Base-by-base conservation (phyloP, 2,329 filamentous ascomycete species). In the Pyrenochaeta sp. region DNA sequence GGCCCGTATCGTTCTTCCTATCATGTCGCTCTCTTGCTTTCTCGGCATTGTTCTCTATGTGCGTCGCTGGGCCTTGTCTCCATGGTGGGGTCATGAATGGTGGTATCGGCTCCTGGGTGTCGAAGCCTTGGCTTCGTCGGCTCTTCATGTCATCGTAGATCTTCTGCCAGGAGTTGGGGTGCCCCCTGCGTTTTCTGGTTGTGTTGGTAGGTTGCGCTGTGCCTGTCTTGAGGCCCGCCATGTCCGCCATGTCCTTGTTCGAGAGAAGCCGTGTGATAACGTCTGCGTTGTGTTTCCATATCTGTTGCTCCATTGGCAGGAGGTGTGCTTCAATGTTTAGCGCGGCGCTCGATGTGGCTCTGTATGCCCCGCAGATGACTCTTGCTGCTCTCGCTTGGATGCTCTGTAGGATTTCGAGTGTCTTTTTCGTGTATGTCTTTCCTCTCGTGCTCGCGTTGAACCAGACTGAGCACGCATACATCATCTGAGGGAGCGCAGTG, bases 381-480 rank as follows among this genome's bases (percentile, higher is more conserved):
- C 60, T 54, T 27, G 49, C 54, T 43, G 52, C 64, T 54, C 58
- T 61, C 51, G 49, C 51, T 51, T 69, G 55, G 37, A 67, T 62
- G 37, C 51, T 50, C 45, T 57, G 44, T 33, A 58, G 43, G 15
- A 35, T 51, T n/a, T 58, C 47, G 27, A 62, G 53, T 30, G 42
- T 58, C 37, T 60, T 56, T 43, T 57, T 49, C 15, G 51, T 62
- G 33, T 62, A 60, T 9, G 47, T 40, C 40, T 54, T 37, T 49
- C 39, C 60, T 51, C 46, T 61, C 17, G 45, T 49, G 23, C 45
- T 65, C 15, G 45, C 39, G 37, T 58, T 63, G 41, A 21, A 52
- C 69, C 52, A 74, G 35, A 63, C 61, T 18, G 61, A 67, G 49
- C 63, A 66, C 5, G 62, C 58, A 43, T 67, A 75, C 27, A 74